Evolutionary conservation across 306 rosid species (phyloP).

Genomic region (Begonia fuchsioides): DNA sequence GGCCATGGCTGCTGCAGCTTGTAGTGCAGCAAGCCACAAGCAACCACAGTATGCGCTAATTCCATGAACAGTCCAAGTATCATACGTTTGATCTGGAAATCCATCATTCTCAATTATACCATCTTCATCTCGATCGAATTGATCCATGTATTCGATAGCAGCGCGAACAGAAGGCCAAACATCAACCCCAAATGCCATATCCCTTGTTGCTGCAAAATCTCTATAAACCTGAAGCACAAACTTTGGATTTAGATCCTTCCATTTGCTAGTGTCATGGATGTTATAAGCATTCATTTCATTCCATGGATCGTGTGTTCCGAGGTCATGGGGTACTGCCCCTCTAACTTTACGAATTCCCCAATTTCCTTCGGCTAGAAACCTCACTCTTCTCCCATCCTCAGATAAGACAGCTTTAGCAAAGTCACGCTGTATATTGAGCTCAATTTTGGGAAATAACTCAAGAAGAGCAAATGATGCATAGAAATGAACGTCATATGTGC

Average conservation of each 20-base stretch:
- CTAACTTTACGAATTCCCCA: constrained; percentile 90
- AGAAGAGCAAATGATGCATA: constrained; percentile 98
- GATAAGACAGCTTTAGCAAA: constrained; percentile 90
- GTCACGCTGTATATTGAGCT: constrained; percentile 84
- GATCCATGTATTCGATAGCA: constrained; percentile 91
- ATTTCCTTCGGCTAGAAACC: constrained; percentile 87
- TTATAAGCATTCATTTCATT: constrained; percentile 91
- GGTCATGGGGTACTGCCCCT: constrained; percentile 95
- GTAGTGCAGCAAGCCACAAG: constrained; percentile 95
- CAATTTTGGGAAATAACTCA: constrained; percentile 85
- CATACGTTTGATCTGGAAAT: constrained; percentile 96
- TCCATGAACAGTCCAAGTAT: constrained; percentile 98
- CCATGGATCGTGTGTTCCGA: constrained; percentile 99
- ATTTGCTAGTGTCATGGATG: constrained; percentile 87
- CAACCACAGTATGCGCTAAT: constrained; percentile 92
- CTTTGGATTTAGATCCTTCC: constrained; percentile 97
- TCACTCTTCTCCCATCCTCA: constrained; percentile 90
- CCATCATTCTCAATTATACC: constrained; percentile 93
- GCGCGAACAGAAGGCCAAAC: constrained; percentile 98
- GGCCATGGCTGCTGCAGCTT: constrained; percentile 99
- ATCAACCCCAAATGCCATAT: constrained; percentile 89
- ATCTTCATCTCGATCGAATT: constrained; percentile 77
- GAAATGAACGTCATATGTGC: constrained; percentile 96
- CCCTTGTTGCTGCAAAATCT: constrained; percentile 84
- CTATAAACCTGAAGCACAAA: constrained; percentile 89